Percentiles rank a stretch among this genome's conserved stretches.
These are phyloP conservation scores for Blepharisma stoltei DNA, from an alignment of 73 alveolate genomes.

Conservation along the genomic window DNA sequence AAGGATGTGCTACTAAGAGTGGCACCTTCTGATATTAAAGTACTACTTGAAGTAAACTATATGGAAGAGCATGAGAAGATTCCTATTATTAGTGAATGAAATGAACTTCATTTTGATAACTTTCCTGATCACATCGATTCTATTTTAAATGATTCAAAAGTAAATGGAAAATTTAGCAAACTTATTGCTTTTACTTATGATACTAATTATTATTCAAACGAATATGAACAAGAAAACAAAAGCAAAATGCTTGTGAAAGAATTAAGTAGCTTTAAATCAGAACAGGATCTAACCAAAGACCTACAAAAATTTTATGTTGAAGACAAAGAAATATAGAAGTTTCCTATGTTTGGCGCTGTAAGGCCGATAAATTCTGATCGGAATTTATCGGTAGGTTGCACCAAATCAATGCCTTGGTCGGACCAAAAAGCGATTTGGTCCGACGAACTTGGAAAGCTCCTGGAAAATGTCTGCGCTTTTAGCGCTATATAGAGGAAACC, in stretches of 20 bases:
- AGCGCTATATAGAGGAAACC: too few relatives aligned
- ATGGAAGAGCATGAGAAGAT: not conserved
- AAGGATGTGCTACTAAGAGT: not conserved
- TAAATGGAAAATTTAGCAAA: not conserved
- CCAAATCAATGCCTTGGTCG: too few relatives aligned
- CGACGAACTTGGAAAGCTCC: too few relatives aligned
- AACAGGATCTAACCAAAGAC: not conserved
- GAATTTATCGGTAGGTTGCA: too few relatives aligned
- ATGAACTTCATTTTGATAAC: not conserved
- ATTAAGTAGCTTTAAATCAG: conserved; percentile 15
- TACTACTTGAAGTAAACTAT: not conserved
- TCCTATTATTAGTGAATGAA: not conserved
- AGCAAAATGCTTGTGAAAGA: not conserved
- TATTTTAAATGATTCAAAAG: not conserved
- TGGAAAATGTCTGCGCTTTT: too few relatives aligned
- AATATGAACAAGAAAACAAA: not conserved
- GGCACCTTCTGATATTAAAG: not conserved
- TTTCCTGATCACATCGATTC: not conserved
- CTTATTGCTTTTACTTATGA: not conserved
- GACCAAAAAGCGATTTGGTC: too few relatives aligned
- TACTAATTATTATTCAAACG: not conserved
- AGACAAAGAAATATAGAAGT: not conserved
- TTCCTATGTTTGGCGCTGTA: too few relatives aligned
- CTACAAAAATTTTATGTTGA: not conserved
- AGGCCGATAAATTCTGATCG: too few relatives aligned